These are phyloP conservation scores for Alloascoidea africana DNA, from an alignment of 805 yeast genomes.

Conservation along the genomic window DNA sequence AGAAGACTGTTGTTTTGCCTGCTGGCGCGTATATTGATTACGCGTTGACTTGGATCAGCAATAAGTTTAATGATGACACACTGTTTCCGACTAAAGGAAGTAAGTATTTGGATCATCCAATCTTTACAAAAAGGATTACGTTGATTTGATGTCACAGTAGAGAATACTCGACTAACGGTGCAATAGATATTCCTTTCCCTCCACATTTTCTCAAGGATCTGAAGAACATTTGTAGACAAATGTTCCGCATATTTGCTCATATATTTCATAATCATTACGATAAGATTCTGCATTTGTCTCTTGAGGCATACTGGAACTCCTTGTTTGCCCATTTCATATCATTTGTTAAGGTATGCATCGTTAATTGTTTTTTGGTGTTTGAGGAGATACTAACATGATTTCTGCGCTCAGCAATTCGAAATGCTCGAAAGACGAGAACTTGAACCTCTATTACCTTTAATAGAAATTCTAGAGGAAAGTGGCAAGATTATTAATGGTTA, in stretches of 20 bases:
- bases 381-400: too few relatives aligned
- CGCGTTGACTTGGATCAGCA: constrained; percentile 80
- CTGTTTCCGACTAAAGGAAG: constrained; percentile 88
- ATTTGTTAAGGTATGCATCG: constrained; percentile 34
- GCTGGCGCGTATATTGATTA: constrained; percentile 88
- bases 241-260: constrained; percentile 93
- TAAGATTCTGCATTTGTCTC: constrained; percentile 73
- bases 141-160: not conserved
- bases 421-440: constrained; percentile 68
- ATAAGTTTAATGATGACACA: constrained; percentile 77
- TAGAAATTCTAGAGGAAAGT: constrained; percentile 69
- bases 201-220: constrained; percentile 70
- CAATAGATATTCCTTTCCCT: constrained; percentile 51
- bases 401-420: too few relatives aligned
- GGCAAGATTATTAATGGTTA: constrained; percentile 54
- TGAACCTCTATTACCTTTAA: constrained; percentile 62
- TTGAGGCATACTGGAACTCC: constrained; percentile 98
- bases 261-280: constrained; percentile 92
- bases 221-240: constrained; percentile 76
- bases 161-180: not conserved
- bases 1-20: constrained; percentile 74
- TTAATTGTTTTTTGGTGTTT: not conserved
- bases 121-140: too few relatives aligned
- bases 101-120: too few relatives aligned
- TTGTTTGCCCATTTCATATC: constrained; percentile 90